Conservation (phyloP, 306 rosid genomes). For the Canavalia ensiformis region DNA sequence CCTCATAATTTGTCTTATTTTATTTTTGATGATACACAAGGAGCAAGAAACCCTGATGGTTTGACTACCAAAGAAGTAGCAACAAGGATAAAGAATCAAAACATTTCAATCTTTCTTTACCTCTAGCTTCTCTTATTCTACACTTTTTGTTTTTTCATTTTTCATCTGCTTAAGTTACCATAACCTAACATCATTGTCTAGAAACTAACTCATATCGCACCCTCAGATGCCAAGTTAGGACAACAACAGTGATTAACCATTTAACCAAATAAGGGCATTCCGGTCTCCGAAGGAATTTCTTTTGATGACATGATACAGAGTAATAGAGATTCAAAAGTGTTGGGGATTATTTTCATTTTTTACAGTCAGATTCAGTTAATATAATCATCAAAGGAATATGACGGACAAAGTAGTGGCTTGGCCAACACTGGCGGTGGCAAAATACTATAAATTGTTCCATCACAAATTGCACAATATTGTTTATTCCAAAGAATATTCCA, state of each 20-base stretch:
- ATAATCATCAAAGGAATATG: not conserved
- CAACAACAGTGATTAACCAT: not conserved
- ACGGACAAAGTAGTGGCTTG: slow-evolving; percentile 1
- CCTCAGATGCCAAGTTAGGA: too few species aligned
- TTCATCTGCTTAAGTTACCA: not conserved
- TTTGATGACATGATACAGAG: not conserved
- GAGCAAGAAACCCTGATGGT: not conserved
- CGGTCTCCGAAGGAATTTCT: not conserved
- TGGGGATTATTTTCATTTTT: not conserved
- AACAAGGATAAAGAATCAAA: not conserved
- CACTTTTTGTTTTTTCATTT: not conserved
- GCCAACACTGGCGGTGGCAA: slow-evolving; percentile 4
- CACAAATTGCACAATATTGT: slow-evolving; percentile 23
- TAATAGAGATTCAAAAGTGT: not conserved
- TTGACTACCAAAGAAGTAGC: slow-evolving; percentile 11
- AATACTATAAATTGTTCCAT: not conserved
- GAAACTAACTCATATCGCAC: not conserved
- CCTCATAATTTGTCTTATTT: too few species aligned
- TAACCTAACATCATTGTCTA: not conserved
- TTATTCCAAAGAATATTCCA: slow-evolving; percentile 38
- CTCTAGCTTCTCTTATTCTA: slow-evolving; percentile 8
- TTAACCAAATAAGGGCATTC: slow-evolving; percentile 9
- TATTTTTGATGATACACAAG: not conserved
- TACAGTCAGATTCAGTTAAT: not conserved
- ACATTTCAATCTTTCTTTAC: slow-evolving; percentile 23